phyloP scores from a whole-genome alignment of 129 eudicot species.

The Smallanthus sonchifolius region DNA sequence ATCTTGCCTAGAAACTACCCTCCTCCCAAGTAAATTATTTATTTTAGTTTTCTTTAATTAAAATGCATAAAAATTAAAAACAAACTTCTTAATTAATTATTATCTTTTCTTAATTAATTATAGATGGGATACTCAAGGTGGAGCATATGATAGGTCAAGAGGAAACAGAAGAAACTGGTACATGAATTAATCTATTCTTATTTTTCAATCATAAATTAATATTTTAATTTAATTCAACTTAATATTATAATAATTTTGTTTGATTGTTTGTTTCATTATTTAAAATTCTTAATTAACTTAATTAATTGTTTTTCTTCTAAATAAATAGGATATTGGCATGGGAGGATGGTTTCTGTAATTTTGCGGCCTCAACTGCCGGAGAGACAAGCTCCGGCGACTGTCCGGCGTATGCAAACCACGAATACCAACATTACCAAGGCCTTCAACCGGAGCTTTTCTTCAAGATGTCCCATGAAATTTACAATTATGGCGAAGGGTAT shows the following conservation, averaged over 20 bases:
- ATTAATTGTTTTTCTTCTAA: not conserved
- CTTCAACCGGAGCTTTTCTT: slow-evolving; percentile 97
- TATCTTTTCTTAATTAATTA: slow-evolving; percentile 2
- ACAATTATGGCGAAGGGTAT: slow-evolving; percentile 99
- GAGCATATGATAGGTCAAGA: slow-evolving; percentile 97
- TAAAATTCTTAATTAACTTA: not conserved
- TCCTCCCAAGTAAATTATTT: slow-evolving; percentile 72
- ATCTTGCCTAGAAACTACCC: slow-evolving; percentile 98
- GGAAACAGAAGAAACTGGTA: slow-evolving; percentile 99
- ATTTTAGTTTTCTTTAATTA: not conserved
- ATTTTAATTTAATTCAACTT: not conserved
- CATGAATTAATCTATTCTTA: not conserved
- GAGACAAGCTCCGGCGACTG: slow-evolving; percentile 59
- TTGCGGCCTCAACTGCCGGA: slow-evolving; percentile 70
- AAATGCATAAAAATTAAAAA: not conserved
- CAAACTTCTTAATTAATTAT: not conserved
- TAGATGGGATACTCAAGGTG: slow-evolving; percentile 99
- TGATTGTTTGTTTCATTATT: not conserved
- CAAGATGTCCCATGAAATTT: slow-evolving; percentile 99
- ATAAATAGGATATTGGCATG: slow-evolving; percentile 85
- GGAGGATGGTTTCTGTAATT: slow-evolving; percentile 99
- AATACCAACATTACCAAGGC: slow-evolving; percentile 45
- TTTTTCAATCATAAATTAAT: not conserved
- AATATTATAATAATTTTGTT: not conserved
- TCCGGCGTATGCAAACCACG: slow-evolving; percentile 26